Evolutionary conservation across 805 yeast species (phyloP).

Genomic region (Ogataea haglerorum): DNA sequence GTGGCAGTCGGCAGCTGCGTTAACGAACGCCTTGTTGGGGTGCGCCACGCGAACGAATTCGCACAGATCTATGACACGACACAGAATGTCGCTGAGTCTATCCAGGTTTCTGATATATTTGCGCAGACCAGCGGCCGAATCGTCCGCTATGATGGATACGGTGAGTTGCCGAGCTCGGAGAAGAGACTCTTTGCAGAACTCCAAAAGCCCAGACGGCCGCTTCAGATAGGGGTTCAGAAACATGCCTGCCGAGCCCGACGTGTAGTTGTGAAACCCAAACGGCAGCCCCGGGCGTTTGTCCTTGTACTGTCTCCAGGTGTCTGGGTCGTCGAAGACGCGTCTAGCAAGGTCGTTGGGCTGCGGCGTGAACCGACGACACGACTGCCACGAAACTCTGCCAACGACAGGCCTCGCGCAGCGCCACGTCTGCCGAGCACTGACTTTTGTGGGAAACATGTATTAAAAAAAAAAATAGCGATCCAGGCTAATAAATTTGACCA

Average conservation of each 20-base stretch:
- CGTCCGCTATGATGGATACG: slow-evolving; percentile 47
- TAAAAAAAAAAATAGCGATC: neutral
- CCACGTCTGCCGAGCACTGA: slow-evolving; percentile 3
- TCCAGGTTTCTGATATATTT: slow-evolving; percentile 68
- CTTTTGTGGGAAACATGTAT: slow-evolving; percentile 3
- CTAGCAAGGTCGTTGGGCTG: slow-evolving; percentile 32
- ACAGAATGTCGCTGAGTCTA: slow-evolving; percentile 78
- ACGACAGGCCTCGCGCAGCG: neutral
- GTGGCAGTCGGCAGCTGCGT: slow-evolving; percentile 84
- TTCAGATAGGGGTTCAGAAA: slow-evolving; percentile 70
- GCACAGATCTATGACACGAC: slow-evolving; percentile 90
- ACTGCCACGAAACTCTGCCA: no score
- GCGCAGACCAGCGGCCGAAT: slow-evolving; percentile 40
- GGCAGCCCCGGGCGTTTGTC: slow-evolving; percentile 13
- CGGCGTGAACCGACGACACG: neutral
- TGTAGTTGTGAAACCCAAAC: slow-evolving; percentile 26
- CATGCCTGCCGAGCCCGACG: slow-evolving; percentile 49
- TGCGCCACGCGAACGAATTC: slow-evolving; percentile 89
- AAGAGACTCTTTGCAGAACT: slow-evolving; percentile 67
- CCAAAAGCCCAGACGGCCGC: slow-evolving; percentile 65
- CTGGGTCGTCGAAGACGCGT: slow-evolving; percentile 58
- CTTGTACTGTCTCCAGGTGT: slow-evolving; percentile 53
- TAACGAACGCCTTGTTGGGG: slow-evolving; percentile 66
- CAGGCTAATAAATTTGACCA: slow-evolving; percentile 2
- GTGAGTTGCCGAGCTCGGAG: slow-evolving; percentile 61